Base-by-base conservation (phyloP, 2,329 filamentous ascomycete species). In the Xylaria sp. region DNA sequence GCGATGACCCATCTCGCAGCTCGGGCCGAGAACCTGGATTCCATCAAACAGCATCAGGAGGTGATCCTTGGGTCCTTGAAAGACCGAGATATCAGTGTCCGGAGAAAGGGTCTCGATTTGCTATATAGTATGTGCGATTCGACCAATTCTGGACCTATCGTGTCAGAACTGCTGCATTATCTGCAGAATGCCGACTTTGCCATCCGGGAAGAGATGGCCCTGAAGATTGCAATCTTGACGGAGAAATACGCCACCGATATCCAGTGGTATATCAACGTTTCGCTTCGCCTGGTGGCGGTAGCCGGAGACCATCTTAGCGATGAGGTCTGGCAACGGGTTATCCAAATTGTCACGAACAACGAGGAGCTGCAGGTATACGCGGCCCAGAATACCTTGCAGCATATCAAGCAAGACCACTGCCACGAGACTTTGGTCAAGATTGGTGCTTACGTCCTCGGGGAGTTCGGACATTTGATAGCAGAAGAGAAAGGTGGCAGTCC, bases 81-180 rank as follows among this genome's bases (percentile, higher is more conserved):
- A 69, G 94, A 99, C 71, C 84, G 94, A 54, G 94, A 99, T 72
- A 99, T 99, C 66, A 97, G 93, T 69, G 94, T 99, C 42, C 87
- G 95, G 56, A 86, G 94, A 64, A 97, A 99, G 74, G 94, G 93
- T 54, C 82, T 99, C 44, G 95, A 99, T 74, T 77, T 99, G 51
- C 83, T 99, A 29, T 99, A 99, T 83, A 99, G 94, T 84, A 99
- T 99, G 94, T 99, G 95, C 72, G 94, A 99, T 73, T 85, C 90
- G 29, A 88, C 88, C n/a, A 99, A 99, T 72, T 92, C 94, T 7
- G 89, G 91, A 61, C 87, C 91, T 8, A 96, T 99, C 62, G 94
- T 99, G 38, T 89, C 90, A 56, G 94, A 99, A 75, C 85, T 99
- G 46, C 76, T 99, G 48, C 91, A 93, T 63, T 97, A 97, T 72